A percentile compares a stretch with the other conserved stretches of the same genome.
Evolutionary conservation across 345 rosid genomes (phyloP).

Genomic region (Angophora floribunda): DNA sequence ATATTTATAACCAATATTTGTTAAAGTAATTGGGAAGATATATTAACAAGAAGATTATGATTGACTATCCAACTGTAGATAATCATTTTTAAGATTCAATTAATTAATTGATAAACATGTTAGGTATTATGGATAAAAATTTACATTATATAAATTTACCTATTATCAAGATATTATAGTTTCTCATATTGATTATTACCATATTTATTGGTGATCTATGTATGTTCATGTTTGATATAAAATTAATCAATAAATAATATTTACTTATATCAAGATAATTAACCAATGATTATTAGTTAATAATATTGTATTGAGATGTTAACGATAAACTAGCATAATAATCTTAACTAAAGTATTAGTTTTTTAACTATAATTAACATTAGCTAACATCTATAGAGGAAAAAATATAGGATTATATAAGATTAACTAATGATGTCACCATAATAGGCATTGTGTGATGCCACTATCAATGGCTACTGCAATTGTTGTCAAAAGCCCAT

Average conservation of each 20-base stretch:
- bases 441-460: background rate
- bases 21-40: background rate
- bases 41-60: background rate
- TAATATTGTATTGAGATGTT: background rate
- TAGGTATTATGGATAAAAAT: background rate
- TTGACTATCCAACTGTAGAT: background rate
- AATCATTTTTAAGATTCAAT: background rate
- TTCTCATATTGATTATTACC: background rate
- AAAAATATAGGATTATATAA: background rate
- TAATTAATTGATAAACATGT: background rate
- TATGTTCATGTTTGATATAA: background rate
- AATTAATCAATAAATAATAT: background rate
- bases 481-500: background rate
- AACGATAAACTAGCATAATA: background rate
- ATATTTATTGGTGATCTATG: background rate
- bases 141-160: background rate
- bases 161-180: background rate
- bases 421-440: background rate
- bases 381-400: background rate
- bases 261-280: background rate
- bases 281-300: background rate
- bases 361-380: background rate
- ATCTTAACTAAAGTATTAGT: background rate
- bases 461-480: background rate
- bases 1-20: background rate